These are phyloP conservation scores for Tothia fuscella DNA, from an alignment of 2,329 filamentous ascomycete species.

Conservation along the genomic window DNA sequence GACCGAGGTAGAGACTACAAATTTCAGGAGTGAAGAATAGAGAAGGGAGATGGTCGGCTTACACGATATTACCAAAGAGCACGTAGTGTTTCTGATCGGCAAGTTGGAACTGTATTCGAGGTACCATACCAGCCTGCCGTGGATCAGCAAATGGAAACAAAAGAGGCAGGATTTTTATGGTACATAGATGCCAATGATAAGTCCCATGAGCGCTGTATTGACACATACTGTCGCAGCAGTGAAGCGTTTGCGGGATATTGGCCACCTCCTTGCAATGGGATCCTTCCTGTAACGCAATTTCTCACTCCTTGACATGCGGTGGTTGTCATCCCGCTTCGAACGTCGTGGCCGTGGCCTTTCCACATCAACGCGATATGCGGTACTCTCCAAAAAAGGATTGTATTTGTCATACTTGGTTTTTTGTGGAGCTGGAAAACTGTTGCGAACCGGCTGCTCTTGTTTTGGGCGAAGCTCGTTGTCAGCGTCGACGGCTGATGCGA, in stretches of 20 bases:
- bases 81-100: conserved; percentile 55
- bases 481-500: no score
- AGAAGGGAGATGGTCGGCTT: conserved; percentile 12
- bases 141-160: conserved; percentile 11
- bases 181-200: conserved; percentile 60
- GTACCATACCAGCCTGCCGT: conserved; percentile 54
- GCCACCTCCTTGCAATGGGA: conserved; percentile 63
- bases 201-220: conserved; percentile 59
- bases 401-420: no score
- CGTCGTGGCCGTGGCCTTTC: no score
- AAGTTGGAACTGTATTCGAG: conserved; percentile 67
- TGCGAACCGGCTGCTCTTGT: no score
- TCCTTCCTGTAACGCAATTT: no score
- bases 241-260: conserved; percentile 52
- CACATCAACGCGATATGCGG: no score
- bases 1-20: conserved; percentile 49
- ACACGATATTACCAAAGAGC: conserved; percentile 60
- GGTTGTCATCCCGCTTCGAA: conserved; percentile 3
- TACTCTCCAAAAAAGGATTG: no score
- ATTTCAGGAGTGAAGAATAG: background rate
- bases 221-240: conserved; percentile 58
- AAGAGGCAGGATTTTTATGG: background rate
- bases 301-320: background rate
- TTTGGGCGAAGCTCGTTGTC: no score
- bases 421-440: no score